Percentiles rank a stretch among this genome's conserved stretches.
Conservation (phyloP, 768 basidiomycete species). For the Tulasnella sp. region DNA sequence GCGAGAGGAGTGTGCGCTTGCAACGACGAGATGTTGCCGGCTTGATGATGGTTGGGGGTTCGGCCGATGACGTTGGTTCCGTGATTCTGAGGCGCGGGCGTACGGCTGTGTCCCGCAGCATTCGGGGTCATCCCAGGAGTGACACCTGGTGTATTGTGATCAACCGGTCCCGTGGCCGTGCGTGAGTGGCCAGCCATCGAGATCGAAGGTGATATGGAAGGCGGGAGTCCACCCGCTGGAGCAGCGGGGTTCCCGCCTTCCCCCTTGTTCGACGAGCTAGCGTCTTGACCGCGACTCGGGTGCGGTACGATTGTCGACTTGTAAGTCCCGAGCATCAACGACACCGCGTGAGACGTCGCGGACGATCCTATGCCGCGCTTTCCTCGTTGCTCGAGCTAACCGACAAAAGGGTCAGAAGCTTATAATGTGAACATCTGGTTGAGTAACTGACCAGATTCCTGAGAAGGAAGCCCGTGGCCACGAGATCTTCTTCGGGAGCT, state of each 20-base stretch:
- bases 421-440: not conserved
- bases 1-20: conserved; percentile 22
- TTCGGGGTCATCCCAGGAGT: conserved; percentile 2
- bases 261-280: not conserved
- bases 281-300: not conserved
- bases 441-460: conserved; percentile 17
- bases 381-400: conserved; percentile 12
- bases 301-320: conserved; percentile 11
- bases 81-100: conserved; percentile 12
- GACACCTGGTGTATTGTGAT: conserved; percentile 1
- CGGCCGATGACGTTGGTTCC: conserved; percentile 1
- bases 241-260: not conserved
- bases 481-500: conserved; percentile 8
- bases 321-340: conserved; percentile 19
- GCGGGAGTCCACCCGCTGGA: not conserved
- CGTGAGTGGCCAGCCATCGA: not conserved
- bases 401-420: not conserved
- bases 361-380: not conserved
- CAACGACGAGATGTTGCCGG: not conserved
- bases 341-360: conserved; percentile 7
- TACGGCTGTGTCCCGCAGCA: not conserved
- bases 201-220: conserved; percentile 15
- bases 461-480: conserved; percentile 6
- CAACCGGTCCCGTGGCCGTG: not conserved
- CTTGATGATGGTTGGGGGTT: conserved; percentile 4